Percentiles rank a stretch among this genome's conserved stretches.
Conservation (phyloP, 306 rosid species). For the Urtica urens region DNA sequence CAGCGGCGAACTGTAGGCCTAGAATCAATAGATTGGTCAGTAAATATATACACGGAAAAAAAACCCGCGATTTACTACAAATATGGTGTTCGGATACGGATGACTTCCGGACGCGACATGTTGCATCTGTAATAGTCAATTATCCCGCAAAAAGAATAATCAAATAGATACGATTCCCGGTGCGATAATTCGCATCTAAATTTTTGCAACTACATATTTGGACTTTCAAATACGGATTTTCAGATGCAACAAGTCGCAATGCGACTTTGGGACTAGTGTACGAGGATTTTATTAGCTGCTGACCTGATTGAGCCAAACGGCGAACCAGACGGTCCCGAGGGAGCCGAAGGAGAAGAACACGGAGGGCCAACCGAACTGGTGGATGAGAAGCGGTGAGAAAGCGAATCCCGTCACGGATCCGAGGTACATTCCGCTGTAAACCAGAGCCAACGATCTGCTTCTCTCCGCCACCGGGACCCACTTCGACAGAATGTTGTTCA, state of each 20-base stretch:
- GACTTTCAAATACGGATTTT: too few species aligned
- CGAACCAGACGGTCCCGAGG: conserved; percentile 80
- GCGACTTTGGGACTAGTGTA: too few species aligned
- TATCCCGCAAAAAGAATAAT: neutral
- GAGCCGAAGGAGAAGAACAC: conserved; percentile 96
- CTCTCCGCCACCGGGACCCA: conserved; percentile 99
- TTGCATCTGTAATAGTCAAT: too few species aligned
- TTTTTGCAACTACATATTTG: too few species aligned
- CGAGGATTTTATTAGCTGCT: too few species aligned
- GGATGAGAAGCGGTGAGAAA: conserved; percentile 84
- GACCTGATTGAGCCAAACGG: conserved; percentile 81
- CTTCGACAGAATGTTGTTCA: conserved; percentile 91
- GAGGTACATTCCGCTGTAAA: conserved; percentile 98
- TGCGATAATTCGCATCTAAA: too few species aligned
- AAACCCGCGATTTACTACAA: too few species aligned
- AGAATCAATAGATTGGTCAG: neutral
- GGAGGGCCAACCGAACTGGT: conserved; percentile 95
- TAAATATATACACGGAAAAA: neutral
- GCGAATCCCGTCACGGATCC: conserved; percentile 98
- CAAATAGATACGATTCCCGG: neutral
- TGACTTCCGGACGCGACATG: too few species aligned
- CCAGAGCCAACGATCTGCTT: conserved; percentile 85
- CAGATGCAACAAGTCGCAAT: too few species aligned
- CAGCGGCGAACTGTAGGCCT: conserved; percentile 92
- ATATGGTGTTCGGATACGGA: too few species aligned